These are phyloP conservation scores for Blepharisma stoltei DNA, from an alignment of 73 alveolate species.

Conservation along the genomic window DNA sequence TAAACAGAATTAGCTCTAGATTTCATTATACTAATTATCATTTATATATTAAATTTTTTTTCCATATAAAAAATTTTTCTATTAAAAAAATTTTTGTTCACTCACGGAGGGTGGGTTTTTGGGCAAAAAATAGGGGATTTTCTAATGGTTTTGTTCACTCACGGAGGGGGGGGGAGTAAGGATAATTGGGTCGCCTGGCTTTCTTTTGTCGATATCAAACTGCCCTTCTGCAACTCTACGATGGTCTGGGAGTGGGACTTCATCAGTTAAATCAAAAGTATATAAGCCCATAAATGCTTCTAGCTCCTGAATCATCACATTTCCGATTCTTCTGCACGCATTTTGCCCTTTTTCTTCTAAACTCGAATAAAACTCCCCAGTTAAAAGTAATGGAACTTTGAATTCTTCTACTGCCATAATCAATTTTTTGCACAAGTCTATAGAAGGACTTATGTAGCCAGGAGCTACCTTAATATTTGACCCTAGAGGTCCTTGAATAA, in stretches of 20 bases:
- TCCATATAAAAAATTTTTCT: too few relatives aligned
- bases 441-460: slow-evolving; percentile 75
- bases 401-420: slow-evolving; percentile 59
- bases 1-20: too few relatives aligned
- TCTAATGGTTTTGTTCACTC: too few relatives aligned
- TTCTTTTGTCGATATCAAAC: slow-evolving; percentile 41
- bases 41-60: too few relatives aligned
- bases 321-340: slow-evolving; percentile 3
- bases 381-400: slow-evolving; percentile 50
- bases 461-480: slow-evolving; percentile 86
- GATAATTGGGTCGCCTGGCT: slow-evolving; percentile 22
- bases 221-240: slow-evolving; percentile 49
- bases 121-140: too few relatives aligned
- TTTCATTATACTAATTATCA: too few relatives aligned
- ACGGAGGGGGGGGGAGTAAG: too few relatives aligned
- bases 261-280: slow-evolving; percentile 55
- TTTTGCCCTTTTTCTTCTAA: not conserved
- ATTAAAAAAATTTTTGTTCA: too few relatives aligned
- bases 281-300: slow-evolving; percentile 57
- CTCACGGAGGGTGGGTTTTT: too few relatives aligned
- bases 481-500: slow-evolving; percentile 93
- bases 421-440: slow-evolving; percentile 62
- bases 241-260: slow-evolving; percentile 43
- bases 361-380: slow-evolving; percentile 45
- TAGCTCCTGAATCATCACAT: slow-evolving; percentile 40